phyloP scores from a whole-genome alignment of 2,329 filamentous ascomycete species.

The Paraphoma chrysanthemicola region DNA sequence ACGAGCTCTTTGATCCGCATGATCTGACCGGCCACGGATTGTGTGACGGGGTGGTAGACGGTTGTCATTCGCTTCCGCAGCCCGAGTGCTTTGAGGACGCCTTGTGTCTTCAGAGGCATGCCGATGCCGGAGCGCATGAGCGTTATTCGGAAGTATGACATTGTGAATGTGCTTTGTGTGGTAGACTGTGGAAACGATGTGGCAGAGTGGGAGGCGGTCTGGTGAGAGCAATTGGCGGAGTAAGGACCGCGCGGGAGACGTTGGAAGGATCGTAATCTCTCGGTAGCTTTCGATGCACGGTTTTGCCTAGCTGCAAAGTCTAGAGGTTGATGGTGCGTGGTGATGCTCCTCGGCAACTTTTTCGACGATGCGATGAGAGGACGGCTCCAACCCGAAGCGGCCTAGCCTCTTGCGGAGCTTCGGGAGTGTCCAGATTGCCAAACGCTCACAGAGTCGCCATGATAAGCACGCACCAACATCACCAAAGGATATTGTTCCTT shows the following conservation, averaged over 20 bases:
- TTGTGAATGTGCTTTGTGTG: conserved; percentile 40
- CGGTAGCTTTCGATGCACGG: background rate
- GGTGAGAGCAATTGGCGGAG: background rate
- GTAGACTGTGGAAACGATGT: background rate
- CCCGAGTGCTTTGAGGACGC: conserved; percentile 83
- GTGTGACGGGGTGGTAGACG: conserved; percentile 85
- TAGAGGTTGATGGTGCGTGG: too few species aligned
- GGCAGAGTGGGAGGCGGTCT: background rate
- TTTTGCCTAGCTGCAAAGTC: background rate
- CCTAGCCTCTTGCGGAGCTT: conserved; percentile 7
- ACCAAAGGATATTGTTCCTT: too few species aligned
- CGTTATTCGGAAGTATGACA: conserved; percentile 90
- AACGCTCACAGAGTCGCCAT: conserved; percentile 7
- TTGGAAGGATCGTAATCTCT: background rate
- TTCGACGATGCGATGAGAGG: conserved; percentile 6
- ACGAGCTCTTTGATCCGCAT: conserved; percentile 95
- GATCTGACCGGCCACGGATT: conserved; percentile 85
- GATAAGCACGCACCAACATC: too few species aligned
- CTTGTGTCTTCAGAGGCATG: conserved; percentile 76
- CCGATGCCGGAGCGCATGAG: conserved; percentile 90
- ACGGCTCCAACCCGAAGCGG: conserved; percentile 15
- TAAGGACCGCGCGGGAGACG: too few species aligned
- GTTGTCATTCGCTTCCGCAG: conserved; percentile 84
- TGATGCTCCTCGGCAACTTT: too few species aligned
- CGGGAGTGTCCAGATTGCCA: conserved; percentile 16